phyloP scores from a whole-genome alignment of 2,329 filamentous ascomycete species.

The Arthroderma sp. region DNA sequence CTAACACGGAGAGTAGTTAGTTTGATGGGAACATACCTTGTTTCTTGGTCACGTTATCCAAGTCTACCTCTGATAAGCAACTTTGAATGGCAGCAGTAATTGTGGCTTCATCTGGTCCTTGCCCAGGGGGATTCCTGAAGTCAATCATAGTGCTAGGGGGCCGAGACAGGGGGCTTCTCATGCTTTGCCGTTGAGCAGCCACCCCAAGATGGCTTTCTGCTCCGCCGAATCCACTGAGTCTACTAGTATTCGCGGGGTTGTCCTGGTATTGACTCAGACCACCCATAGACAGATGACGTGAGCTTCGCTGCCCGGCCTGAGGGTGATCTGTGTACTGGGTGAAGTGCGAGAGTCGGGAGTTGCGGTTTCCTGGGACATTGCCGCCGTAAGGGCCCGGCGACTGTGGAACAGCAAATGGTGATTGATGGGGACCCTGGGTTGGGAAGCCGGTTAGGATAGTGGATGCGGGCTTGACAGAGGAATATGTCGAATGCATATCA shows the following conservation, averaged over 20 bases:
- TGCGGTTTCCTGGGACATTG: slow-evolving; percentile 39
- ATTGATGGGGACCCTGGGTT: slow-evolving; percentile 40
- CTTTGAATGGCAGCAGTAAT: slow-evolving; percentile 76
- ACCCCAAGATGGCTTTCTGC: slow-evolving; percentile 29
- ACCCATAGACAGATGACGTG: slow-evolving; percentile 48
- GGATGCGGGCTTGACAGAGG: slow-evolving; percentile 71
- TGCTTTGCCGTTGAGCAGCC: slow-evolving; percentile 21
- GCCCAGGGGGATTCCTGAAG: slow-evolving; percentile 40
- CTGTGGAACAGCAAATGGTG: slow-evolving; percentile 66
- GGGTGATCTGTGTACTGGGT: slow-evolving; percentile 52
- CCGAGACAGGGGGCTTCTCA: slow-evolving; percentile 40
- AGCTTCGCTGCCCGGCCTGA: slow-evolving; percentile 25
- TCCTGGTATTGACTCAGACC: slow-evolving; percentile 37
- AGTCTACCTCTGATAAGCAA: slow-evolving; percentile 74
- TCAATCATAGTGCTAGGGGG: slow-evolving; percentile 43
- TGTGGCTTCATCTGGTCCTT: slow-evolving; percentile 61
- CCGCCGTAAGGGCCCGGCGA: slow-evolving; percentile 60
- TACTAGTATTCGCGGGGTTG: slow-evolving; percentile 29
- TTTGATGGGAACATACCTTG: slow-evolving; percentile 42
- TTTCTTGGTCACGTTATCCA: slow-evolving; percentile 98
- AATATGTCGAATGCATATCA: slow-evolving; percentile 94
- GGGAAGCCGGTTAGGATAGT: slow-evolving; percentile 80
- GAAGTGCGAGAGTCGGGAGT: slow-evolving; percentile 58
- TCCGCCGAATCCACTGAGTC: slow-evolving; percentile 31
- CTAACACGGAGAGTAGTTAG: not conserved